These are phyloP conservation scores for Sordariomycetes sp. DNA, from an alignment of 2,329 filamentous ascomycete genomes.

Conservation along the genomic window DNA sequence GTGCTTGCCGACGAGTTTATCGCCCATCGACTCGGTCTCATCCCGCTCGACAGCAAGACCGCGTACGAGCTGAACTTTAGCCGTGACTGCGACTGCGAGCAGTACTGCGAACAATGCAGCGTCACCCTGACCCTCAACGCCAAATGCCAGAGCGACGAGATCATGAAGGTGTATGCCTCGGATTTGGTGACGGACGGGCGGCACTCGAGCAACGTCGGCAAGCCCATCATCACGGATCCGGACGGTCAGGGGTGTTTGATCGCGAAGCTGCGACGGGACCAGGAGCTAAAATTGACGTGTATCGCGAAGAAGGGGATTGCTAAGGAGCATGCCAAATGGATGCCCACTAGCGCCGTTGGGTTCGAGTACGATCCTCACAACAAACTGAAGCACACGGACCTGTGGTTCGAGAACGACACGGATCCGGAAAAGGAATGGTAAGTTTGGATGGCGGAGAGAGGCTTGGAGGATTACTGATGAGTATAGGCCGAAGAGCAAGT, in stretches of 20 bases:
- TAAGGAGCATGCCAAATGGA: slow-evolving; percentile 98
- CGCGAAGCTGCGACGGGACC: slow-evolving; percentile 79
- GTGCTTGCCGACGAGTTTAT: slow-evolving; percentile 95
- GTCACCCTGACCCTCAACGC: slow-evolving; percentile 79
- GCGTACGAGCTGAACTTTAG: slow-evolving; percentile 78
- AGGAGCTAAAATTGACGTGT: slow-evolving; percentile 84
- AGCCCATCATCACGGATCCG: slow-evolving; percentile 74
- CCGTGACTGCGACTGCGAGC: slow-evolving; percentile 93
- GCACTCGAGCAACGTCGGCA: slow-evolving; percentile 68
- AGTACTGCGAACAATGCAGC: slow-evolving; percentile 87
- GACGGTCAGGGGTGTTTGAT: slow-evolving; percentile 78
- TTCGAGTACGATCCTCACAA: slow-evolving; percentile 99
- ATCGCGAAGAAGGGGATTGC: slow-evolving; percentile 97
- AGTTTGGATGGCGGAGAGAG: slow-evolving; percentile 18
- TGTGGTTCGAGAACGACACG: slow-evolving; percentile 78
- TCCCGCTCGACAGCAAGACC: slow-evolving; percentile 78
- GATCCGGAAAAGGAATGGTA: slow-evolving; percentile 79
- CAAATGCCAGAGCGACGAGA: slow-evolving; percentile 73
- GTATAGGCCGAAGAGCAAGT: slow-evolving; percentile 69
- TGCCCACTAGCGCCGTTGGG: slow-evolving; percentile 80
- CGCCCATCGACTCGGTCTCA: slow-evolving; percentile 80
- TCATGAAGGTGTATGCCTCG: slow-evolving; percentile 89
- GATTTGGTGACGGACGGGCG: slow-evolving; percentile 69
- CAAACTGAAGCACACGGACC: slow-evolving; percentile 81
- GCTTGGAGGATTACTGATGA: slow-evolving; percentile 2